Percentiles rank a stretch among this genome's conserved stretches.
Conservation (phyloP, 352 stramenopile genomes). For the Phytopythium vexans region DNA sequence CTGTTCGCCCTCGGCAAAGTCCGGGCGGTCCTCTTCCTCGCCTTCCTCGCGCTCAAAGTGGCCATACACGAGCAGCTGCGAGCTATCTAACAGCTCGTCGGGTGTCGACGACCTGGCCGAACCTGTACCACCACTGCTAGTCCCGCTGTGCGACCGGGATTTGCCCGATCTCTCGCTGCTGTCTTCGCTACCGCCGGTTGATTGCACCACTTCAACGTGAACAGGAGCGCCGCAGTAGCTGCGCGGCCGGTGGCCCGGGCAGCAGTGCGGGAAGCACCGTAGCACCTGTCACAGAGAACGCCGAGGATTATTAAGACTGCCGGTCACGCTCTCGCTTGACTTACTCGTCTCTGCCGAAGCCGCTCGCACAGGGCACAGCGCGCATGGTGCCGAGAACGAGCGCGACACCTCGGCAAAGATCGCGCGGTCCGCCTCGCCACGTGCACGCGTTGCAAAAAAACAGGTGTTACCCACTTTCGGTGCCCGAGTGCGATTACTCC, state of each 20-base stretch:
- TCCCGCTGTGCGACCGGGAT: too few relatives aligned
- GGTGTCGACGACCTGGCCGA: too few relatives aligned
- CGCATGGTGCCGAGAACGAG: too few relatives aligned
- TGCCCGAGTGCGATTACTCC: slow-evolving; percentile 37
- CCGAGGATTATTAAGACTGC: neutral
- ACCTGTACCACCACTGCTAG: too few relatives aligned
- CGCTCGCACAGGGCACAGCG: too few relatives aligned
- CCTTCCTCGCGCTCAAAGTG: slow-evolving; percentile 30
- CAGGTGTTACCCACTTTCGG: slow-evolving; percentile 28
- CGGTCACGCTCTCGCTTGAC: too few relatives aligned
- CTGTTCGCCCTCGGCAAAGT: slow-evolving; percentile 16
- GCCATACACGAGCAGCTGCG: slow-evolving; percentile 21
- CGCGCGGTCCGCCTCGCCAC: neutral
- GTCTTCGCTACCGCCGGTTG: neutral
- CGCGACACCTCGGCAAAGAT: too few relatives aligned
- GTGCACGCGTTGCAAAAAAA: slow-evolving; percentile 1
- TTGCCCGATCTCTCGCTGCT: too few relatives aligned
- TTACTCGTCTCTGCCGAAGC: too few relatives aligned
- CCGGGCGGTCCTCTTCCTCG: slow-evolving; percentile 15
- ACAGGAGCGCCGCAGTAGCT: slow-evolving; percentile 51
- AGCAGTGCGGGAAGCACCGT: slow-evolving; percentile 61
- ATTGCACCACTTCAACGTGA: slow-evolving; percentile 16
- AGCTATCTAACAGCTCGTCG: neutral
- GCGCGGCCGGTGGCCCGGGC: slow-evolving; percentile 34
- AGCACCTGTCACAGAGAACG: slow-evolving; percentile 26